These are phyloP conservation scores for Elongisporangium anandrum DNA, from an alignment of 352 stramenopile species.

Conservation along the genomic window DNA sequence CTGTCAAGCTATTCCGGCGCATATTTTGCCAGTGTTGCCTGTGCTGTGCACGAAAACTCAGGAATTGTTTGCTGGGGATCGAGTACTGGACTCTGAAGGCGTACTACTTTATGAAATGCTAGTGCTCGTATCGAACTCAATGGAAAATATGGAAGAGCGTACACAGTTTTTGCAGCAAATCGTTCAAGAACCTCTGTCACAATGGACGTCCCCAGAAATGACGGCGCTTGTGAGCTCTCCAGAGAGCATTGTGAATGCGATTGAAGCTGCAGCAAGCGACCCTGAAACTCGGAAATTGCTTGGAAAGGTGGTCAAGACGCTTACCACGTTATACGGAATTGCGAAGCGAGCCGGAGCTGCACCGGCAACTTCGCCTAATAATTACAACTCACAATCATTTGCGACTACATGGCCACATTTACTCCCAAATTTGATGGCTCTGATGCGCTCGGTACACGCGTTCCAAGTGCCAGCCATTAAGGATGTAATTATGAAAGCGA, in stretches of 20 bases:
- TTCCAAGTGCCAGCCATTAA: slow-evolving; percentile 50
- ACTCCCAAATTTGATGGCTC: slow-evolving; percentile 56
- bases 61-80: slow-evolving; percentile 63
- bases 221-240: slow-evolving; percentile 53
- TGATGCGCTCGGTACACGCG: slow-evolving; percentile 58
- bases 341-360: slow-evolving; percentile 42
- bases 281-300: slow-evolving; percentile 42
- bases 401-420: slow-evolving; percentile 56
- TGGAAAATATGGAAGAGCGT: slow-evolving; percentile 56
- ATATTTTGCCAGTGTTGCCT: slow-evolving; percentile 73
- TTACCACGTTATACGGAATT: slow-evolving; percentile 80
- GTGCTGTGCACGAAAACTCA: slow-evolving; percentile 66
- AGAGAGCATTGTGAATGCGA: slow-evolving; percentile 44
- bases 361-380: background rate
- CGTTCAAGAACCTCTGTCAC: slow-evolving; percentile 55
- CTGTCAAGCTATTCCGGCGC: slow-evolving; percentile 64
- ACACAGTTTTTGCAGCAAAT: slow-evolving; percentile 68
- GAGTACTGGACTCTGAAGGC: slow-evolving; percentile 70
- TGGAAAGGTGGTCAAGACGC: slow-evolving; percentile 58
- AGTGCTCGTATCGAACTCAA: slow-evolving; percentile 76
- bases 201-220: slow-evolving; percentile 67
- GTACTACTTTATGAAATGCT: slow-evolving; percentile 83
- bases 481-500: slow-evolving; percentile 46
- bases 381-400: slow-evolving; percentile 26
- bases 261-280: slow-evolving; percentile 34